phyloP scores from a whole-genome alignment of 2,329 filamentous ascomycete species.

The Cercospora brassicicola region DNA sequence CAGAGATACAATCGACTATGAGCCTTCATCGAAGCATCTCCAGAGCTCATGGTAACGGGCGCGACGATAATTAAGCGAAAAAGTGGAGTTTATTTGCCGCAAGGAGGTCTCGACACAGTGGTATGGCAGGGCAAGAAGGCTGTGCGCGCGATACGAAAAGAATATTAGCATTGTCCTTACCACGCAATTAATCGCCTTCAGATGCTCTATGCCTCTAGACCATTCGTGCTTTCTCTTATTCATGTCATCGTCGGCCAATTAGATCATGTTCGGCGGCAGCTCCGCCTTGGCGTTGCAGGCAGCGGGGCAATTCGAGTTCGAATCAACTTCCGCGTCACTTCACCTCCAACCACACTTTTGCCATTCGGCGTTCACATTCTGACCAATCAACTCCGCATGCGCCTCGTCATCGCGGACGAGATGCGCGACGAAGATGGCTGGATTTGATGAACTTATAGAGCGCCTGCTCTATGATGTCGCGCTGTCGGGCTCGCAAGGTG shows the following conservation, averaged over 20 bases:
- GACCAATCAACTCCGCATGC: background rate
- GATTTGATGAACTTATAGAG: constrained; percentile 59
- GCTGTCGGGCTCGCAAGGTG: constrained; percentile 59
- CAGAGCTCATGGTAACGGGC: no score
- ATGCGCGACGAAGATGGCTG: constrained; percentile 34
- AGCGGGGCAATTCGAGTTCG: constrained; percentile 4
- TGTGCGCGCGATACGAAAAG: no score
- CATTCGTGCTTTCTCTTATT: background rate
- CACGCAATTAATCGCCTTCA: no score
- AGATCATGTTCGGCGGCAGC: background rate
- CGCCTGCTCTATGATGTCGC: constrained; percentile 61
- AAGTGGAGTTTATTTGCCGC: no score
- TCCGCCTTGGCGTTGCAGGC: background rate
- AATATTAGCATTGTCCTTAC: no score
- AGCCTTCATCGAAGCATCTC: no score
- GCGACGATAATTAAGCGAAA: no score
- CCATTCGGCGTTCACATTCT: background rate
- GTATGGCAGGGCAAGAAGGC: no score
- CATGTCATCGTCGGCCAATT: background rate
- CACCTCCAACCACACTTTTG: constrained; percentile 8
- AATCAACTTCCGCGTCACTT: constrained; percentile 5
- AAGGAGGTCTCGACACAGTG: no score
- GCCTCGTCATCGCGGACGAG: constrained; percentile 5
- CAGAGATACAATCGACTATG: no score
- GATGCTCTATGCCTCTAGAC: background rate